These are phyloP conservation scores for Conticribra guillardii DNA, from an alignment of 108 stramenopile genomes.

Conservation along the genomic window DNA sequence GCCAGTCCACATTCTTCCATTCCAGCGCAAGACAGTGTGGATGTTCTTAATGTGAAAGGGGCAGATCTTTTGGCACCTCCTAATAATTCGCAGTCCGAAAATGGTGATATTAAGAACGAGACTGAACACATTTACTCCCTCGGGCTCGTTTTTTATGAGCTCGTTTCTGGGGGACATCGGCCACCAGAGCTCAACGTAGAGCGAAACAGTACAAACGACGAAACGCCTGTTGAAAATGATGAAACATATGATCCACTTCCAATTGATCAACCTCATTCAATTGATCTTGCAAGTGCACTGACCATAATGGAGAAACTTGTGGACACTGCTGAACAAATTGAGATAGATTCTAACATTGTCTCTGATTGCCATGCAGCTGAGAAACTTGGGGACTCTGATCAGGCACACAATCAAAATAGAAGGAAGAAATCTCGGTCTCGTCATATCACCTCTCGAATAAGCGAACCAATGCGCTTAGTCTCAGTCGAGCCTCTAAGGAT, in stretches of 20 bases:
- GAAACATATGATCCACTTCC: not conserved
- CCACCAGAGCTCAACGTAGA: not conserved
- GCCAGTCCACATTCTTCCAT: too few relatives aligned
- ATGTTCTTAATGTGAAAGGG: too few relatives aligned
- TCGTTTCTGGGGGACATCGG: slow-evolving; percentile 8
- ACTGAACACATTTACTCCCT: not conserved
- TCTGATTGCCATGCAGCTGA: too few relatives aligned
- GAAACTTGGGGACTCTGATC: too few relatives aligned
- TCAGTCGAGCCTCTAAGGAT: not conserved
- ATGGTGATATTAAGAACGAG: too few relatives aligned
- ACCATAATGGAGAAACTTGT: not conserved
- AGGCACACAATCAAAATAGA: too few relatives aligned
- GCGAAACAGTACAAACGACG: too few relatives aligned
- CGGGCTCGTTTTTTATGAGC: slow-evolving; percentile 11
- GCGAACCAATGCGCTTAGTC: not conserved
- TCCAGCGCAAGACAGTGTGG: too few relatives aligned
- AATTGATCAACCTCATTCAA: not conserved
- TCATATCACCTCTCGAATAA: not conserved
- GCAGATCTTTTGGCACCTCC: too few relatives aligned
- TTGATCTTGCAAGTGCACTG: not conserved
- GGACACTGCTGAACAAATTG: not conserved
- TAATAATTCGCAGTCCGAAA: too few relatives aligned
- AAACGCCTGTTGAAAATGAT: not conserved
- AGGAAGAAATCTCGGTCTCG: not conserved
- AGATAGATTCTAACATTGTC: not conserved